A percentile compares a stretch with the other conserved stretches of the same genome.
Evolutionary conservation across 139 green algal genomes (phyloP).

Genomic region (Tetradesmus obliquus): DNA sequence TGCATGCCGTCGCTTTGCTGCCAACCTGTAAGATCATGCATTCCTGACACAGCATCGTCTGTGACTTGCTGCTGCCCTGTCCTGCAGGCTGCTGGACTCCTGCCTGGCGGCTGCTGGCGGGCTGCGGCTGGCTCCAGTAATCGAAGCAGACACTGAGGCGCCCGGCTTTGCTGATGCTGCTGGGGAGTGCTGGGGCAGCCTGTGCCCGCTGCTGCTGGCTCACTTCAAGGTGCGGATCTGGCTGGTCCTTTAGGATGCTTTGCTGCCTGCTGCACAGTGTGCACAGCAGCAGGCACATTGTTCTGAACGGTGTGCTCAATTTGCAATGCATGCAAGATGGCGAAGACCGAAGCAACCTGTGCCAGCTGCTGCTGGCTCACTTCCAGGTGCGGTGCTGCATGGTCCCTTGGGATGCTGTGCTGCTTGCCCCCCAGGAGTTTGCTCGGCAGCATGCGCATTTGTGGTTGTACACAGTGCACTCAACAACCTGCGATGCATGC

Average conservation of each 20-base stretch:
- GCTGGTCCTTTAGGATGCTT: too few relatives aligned
- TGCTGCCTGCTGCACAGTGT: too few relatives aligned
- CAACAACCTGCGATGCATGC: too few relatives aligned
- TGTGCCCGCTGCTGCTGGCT: background rate
- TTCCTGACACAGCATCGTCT: too few relatives aligned
- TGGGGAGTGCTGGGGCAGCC: background rate
- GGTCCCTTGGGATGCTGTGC: background rate
- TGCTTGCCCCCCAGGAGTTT: too few relatives aligned
- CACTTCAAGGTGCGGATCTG: background rate
- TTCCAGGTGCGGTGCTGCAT: background rate
- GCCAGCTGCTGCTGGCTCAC: background rate
- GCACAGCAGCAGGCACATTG: too few relatives aligned
- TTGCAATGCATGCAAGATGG: background rate
- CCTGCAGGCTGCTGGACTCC: slow-evolving; percentile 13
- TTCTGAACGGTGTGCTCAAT: too few relatives aligned
- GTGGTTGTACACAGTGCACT: too few relatives aligned
- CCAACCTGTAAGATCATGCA: too few relatives aligned
- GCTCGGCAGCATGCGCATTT: too few relatives aligned
- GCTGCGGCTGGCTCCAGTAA: background rate
- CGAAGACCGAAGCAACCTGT: background rate
- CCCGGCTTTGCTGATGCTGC: slow-evolving; percentile 4
- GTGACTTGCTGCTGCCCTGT: background rate
- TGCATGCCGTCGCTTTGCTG: too few relatives aligned
- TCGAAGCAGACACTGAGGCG: background rate
- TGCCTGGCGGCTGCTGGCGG: slow-evolving; percentile 20